Base-by-base conservation (phyloP, 768 basidiomycete genomes). In the Sporobolomyces roseus region DNA sequence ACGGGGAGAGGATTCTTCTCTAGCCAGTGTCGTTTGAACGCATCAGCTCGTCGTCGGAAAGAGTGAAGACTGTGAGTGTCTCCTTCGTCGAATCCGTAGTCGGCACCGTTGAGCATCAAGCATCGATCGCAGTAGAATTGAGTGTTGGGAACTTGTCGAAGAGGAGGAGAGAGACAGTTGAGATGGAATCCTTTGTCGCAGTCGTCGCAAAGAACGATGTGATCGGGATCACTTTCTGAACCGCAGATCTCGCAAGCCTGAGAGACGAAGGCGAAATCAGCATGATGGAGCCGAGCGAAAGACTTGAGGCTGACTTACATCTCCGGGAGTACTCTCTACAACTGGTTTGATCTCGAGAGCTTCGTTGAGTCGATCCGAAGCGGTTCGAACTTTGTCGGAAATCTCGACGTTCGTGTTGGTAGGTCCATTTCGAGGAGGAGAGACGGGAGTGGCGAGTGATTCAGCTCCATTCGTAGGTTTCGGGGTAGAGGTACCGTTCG, bases 41-140 rank as follows among this genome's bases (percentile, higher is more conserved):
- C 91, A 29, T 83, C 82, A 76, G 96, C 96, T 41, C 93, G 85
- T 51, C 88, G 89, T 75, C 93, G 91, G 80, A 98, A 98, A 75
- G 86, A 91, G 32, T 89, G 84, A 45, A 99, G 83, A 68, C 86
- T 86, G 78, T 99, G 96, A 73, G 98, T 94, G 79, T 97, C 88
- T 46, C 96, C 96, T 76, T 97, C 93, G 75, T 97, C 96, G 75
- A 98, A 99, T 35, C 96, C 96, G 75, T 90, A 99, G 79, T 97
- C 96, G 59, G 90, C 90, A 16, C 94, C 93, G 0, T 91, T 93
- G 45, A 87, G 88, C 46, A 92, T 84, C 27, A 99, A 82, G 77
- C 96, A 99, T 4, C 87, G 86, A 74, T 88, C 89, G 78, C 96
- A 99, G 77, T 86, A 97, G 94, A 94, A 99, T 72, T 94, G 88